Evolutionary conservation across 352 stramenopile genomes (phyloP).

Genomic region (Phytophthora pinifolia): DNA sequence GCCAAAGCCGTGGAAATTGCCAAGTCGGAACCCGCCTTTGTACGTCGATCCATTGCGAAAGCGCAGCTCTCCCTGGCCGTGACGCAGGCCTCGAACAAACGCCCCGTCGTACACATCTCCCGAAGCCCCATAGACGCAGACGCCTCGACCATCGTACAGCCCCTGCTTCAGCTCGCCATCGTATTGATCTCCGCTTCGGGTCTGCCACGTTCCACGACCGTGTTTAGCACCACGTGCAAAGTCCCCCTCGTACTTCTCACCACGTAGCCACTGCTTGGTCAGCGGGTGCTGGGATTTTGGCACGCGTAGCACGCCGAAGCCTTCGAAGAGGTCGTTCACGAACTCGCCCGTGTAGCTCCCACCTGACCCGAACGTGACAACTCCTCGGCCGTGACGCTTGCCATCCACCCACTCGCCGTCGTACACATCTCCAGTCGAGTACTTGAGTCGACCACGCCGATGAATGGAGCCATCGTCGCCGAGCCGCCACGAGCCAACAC

Average conservation of each 20-base stretch:
- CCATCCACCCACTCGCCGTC: slow-evolving; percentile 86
- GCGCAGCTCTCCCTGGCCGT: slow-evolving; percentile 54
- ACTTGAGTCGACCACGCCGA: slow-evolving; percentile 64
- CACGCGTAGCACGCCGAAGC: slow-evolving; percentile 59
- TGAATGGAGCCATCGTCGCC: slow-evolving; percentile 76
- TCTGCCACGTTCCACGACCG: slow-evolving; percentile 48
- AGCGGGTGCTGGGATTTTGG: slow-evolving; percentile 57
- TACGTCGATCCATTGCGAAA: slow-evolving; percentile 56
- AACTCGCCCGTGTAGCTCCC: slow-evolving; percentile 63
- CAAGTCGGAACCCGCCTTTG: slow-evolving; percentile 49
- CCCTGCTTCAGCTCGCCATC: slow-evolving; percentile 52
- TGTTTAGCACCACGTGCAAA: slow-evolving; percentile 57
- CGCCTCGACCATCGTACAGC: slow-evolving; percentile 54
- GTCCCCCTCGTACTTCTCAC: slow-evolving; percentile 69
- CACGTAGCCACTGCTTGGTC: slow-evolving; percentile 59
- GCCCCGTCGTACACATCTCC: slow-evolving; percentile 74
- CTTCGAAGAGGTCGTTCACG: slow-evolving; percentile 51
- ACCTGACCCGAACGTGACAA: slow-evolving; percentile 44
- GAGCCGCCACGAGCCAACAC: slow-evolving; percentile 68
- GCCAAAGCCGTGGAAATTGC: slow-evolving; percentile 65
- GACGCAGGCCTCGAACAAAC: slow-evolving; percentile 57
- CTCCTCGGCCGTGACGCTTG: slow-evolving; percentile 68
- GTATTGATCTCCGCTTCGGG: slow-evolving; percentile 45
- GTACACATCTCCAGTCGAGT: slow-evolving; percentile 78
- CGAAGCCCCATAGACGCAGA: slow-evolving; percentile 51